Percentiles rank a stretch among this genome's conserved stretches.
phyloP scores from a whole-genome alignment of 495 filamentous ascomycete species.

The Xylaria acuta region DNA sequence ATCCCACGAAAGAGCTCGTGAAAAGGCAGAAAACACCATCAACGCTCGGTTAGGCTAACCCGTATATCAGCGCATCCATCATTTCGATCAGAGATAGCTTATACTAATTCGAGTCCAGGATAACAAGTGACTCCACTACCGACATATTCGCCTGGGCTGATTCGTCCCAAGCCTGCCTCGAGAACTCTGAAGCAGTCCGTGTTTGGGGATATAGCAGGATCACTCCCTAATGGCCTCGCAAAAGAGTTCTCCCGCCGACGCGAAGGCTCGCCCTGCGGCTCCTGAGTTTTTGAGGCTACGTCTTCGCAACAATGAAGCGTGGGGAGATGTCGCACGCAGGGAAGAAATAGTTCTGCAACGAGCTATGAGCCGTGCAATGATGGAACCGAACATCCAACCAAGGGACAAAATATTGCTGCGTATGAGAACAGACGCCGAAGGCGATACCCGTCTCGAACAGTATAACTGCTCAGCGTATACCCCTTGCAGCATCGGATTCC shows the following conservation, averaged over 20 bases:
- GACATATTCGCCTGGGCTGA: neutral
- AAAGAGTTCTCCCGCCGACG: neutral
- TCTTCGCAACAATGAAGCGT: neutral
- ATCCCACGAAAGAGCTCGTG: neutral
- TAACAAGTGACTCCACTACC: neutral
- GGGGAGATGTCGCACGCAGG: neutral
- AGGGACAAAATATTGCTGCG: neutral
- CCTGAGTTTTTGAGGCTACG: neutral
- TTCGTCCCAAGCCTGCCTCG: neutral
- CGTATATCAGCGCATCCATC: neutral
- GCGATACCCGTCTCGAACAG: neutral
- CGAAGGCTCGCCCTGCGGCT: neutral
- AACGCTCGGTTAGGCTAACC: neutral
- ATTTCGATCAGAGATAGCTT: neutral
- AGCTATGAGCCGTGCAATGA: neutral
- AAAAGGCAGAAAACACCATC: neutral
- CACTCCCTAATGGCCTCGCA: neutral
- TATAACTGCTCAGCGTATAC: neutral
- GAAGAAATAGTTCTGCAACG: neutral
- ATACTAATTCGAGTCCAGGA: neutral
- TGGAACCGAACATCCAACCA: neutral
- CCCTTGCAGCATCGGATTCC: neutral
- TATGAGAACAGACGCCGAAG: conserved; percentile 5
- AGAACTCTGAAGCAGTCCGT: neutral
- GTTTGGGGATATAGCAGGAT: neutral